A percentile compares a stretch with the other conserved stretches of the same genome.
phyloP scores from a whole-genome alignment of 768 basidiomycete species.

The Fomitopsis serialis region DNA sequence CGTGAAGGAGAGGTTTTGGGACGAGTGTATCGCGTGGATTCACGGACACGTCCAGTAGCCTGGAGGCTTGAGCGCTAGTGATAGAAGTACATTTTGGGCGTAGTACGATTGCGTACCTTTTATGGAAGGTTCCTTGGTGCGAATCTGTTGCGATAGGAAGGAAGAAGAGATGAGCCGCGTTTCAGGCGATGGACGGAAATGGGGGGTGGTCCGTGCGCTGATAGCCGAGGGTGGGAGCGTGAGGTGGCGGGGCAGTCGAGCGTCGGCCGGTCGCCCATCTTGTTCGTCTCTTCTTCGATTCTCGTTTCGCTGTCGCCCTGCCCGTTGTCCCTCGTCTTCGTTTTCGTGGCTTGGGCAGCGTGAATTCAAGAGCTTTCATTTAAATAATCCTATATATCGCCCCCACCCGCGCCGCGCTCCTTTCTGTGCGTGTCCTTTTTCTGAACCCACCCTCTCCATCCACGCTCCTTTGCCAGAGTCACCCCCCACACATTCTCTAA shows the following conservation, averaged over 20 bases:
- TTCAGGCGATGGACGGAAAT: constrained; percentile 1
- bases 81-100: no score
- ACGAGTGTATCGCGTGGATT: constrained; percentile 51
- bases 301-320: constrained; percentile 7
- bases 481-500: constrained; percentile 45
- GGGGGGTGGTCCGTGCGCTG: constrained; percentile 18
- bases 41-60: background rate
- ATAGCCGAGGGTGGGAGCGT: constrained; percentile 12
- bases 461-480: constrained; percentile 24
- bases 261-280: background rate
- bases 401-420: constrained; percentile 11
- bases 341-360: constrained; percentile 14
- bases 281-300: constrained; percentile 9
- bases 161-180: background rate
- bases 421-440: constrained; percentile 20
- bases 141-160: background rate
- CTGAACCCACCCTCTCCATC: constrained; percentile 15
- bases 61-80: no score
- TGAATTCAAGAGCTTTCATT: constrained; percentile 14
- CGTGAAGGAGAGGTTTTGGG: constrained; percentile 52
- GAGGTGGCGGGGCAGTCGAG: background rate
- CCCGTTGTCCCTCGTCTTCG: constrained; percentile 10
- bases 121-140: background rate
- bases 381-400: constrained; percentile 14
- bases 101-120: no score